phyloP scores from a whole-genome alignment of 768 basidiomycete genomes.

The Chiua virens region DNA sequence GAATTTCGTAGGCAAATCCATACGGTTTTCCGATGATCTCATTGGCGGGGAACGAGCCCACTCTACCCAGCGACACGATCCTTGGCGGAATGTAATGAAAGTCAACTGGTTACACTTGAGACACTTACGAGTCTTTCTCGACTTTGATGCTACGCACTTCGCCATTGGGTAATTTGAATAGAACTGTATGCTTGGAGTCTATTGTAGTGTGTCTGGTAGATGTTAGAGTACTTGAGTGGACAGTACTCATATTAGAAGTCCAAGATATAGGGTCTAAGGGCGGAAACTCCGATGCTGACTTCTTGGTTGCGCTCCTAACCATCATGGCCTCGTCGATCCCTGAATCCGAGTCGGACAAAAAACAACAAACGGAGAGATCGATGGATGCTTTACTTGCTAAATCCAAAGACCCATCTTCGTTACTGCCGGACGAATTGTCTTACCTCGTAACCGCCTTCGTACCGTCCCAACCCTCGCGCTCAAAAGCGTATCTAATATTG shows the following conservation, averaged over 20 bases:
- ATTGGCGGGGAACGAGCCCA: constrained; percentile 77
- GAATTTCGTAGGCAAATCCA: constrained; percentile 87
- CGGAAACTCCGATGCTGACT: too few relatives aligned
- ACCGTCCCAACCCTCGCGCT: constrained; percentile 48
- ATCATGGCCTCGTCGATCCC: constrained; percentile 12
- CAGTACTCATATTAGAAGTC: constrained; percentile 14
- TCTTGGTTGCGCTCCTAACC: background rate
- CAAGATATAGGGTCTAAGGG: too few relatives aligned
- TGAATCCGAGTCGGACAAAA: too few relatives aligned
- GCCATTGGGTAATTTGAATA: constrained; percentile 78
- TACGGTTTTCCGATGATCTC: constrained; percentile 82
- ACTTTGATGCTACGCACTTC: constrained; percentile 75
- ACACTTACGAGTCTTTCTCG: constrained; percentile 66
- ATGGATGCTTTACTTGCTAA: constrained; percentile 35
- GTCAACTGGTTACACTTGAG: background rate
- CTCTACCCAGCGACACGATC: constrained; percentile 74
- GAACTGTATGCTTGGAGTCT: constrained; percentile 69
- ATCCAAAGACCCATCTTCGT: constrained; percentile 33
- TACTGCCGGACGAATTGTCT: constrained; percentile 56
- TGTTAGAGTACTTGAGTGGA: constrained; percentile 5
- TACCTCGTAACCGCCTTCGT: constrained; percentile 52
- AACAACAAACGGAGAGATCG: background rate
- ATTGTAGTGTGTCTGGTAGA: constrained; percentile 40
- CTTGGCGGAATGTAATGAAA: constrained; percentile 38
- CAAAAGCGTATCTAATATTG: constrained; percentile 70